Evolutionary conservation across 495 filamentous ascomycete species (phyloP).

Genomic region (Xylaria bambusicola): DNA sequence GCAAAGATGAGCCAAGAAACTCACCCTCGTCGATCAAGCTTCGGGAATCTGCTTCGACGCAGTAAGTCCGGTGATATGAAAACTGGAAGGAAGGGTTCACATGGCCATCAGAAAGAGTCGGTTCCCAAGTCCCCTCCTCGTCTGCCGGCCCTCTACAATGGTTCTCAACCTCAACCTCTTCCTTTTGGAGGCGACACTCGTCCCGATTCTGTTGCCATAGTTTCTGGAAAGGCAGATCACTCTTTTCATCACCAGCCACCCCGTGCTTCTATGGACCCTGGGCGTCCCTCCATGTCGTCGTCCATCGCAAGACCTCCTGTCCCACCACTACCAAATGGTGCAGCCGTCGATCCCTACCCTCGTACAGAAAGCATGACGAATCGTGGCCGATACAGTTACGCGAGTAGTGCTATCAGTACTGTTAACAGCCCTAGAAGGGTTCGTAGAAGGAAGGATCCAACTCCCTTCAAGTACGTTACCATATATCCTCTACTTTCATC

Average conservation of each 20-base stretch:
- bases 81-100: constrained; percentile 66
- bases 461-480: constrained; percentile 89
- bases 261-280: constrained; percentile 35
- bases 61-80: constrained; percentile 76
- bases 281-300: constrained; percentile 49
- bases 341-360: constrained; percentile 72
- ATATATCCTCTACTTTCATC: neutral
- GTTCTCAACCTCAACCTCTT: constrained; percentile 61
- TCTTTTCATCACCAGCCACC: constrained; percentile 35
- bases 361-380: constrained; percentile 94
- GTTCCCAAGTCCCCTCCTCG: constrained; percentile 73
- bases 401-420: constrained; percentile 86
- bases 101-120: constrained; percentile 64
- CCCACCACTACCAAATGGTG: constrained; percentile 57
- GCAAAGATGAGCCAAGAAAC: constrained; percentile 43
- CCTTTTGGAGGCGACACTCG: constrained; percentile 73
- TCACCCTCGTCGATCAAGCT: constrained; percentile 52
- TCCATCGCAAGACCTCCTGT: constrained; percentile 40
- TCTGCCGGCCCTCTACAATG: constrained; percentile 73
- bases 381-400: constrained; percentile 95
- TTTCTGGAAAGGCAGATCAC: constrained; percentile 54
- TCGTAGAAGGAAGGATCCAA: constrained; percentile 92
- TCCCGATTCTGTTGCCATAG: constrained; percentile 65
- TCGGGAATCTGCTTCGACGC: constrained; percentile 73
- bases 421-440: constrained; percentile 93